Percentiles rank a stretch among this genome's conserved stretches.
These are phyloP conservation scores for Chiua sp. DNA, from an alignment of 1,284 basidiomycete species.

Conservation along the genomic window DNA sequence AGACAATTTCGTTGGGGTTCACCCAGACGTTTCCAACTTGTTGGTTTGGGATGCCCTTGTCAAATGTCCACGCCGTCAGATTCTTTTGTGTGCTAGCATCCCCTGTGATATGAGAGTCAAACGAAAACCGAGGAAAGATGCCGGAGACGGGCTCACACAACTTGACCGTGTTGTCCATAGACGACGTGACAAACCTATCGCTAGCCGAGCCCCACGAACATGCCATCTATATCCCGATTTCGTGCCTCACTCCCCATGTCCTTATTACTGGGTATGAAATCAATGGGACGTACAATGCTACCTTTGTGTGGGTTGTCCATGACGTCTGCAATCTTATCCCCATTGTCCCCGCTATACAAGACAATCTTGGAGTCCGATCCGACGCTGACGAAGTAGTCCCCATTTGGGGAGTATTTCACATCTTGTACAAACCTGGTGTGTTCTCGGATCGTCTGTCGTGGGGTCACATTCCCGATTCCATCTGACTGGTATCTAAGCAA, in stretches of 20 bases:
- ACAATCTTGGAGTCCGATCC: constrained; percentile 93
- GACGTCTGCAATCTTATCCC: constrained; percentile 78
- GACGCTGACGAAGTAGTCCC: constrained; percentile 87
- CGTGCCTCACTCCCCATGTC: neutral
- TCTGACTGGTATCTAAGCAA: neutral
- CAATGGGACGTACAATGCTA: constrained; percentile 64
- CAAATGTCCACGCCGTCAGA: constrained; percentile 72
- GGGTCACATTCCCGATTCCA: neutral
- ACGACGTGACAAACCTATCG: constrained; percentile 78
- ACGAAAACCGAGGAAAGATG: neutral
- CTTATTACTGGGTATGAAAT: neutral
- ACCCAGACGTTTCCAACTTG: constrained; percentile 93
- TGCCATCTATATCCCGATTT: constrained; percentile 60
- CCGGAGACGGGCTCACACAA: constrained; percentile 65
- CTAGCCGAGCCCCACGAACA: constrained; percentile 81
- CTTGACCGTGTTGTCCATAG: constrained; percentile 89
- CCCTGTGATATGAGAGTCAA: constrained; percentile 54
- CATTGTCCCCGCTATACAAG: constrained; percentile 92
- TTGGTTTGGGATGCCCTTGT: constrained; percentile 72
- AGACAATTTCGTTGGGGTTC: constrained; percentile 72
- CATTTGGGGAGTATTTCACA: constrained; percentile 83
- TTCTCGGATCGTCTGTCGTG: constrained; percentile 74
- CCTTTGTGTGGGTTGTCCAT: constrained; percentile 72
- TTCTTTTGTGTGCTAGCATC: constrained; percentile 77
- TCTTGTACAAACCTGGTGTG: constrained; percentile 97